phyloP scores from a whole-genome alignment of 768 basidiomycete species.

The Tricholoma hemisulphureum region DNA sequence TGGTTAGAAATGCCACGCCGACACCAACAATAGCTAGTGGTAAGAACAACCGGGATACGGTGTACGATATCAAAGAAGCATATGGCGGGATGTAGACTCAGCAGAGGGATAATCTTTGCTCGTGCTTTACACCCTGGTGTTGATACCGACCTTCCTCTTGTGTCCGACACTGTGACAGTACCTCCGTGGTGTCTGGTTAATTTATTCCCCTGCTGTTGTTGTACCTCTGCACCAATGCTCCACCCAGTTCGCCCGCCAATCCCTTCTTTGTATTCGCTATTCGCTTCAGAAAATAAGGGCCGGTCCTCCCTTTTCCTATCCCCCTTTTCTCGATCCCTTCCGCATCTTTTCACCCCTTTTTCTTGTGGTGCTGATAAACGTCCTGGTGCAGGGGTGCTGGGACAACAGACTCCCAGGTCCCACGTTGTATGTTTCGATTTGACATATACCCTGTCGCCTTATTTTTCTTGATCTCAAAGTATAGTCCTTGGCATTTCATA shows the following conservation, averaged over 20 bases:
- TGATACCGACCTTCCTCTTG: not conserved
- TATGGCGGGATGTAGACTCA: conserved; percentile 27
- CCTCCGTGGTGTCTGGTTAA: not conserved
- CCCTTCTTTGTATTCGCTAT: not conserved
- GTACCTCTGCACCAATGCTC: not conserved
- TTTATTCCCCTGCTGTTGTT: not conserved
- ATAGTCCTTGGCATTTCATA: not conserved
- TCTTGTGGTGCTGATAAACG: not conserved
- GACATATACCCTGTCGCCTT: not conserved
- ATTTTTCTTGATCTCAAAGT: no score
- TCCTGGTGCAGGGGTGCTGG: not conserved
- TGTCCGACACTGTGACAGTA: not conserved
- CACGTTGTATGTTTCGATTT: not conserved
- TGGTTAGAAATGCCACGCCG: conserved; percentile 2
- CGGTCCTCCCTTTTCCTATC: not conserved
- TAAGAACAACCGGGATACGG: conserved; percentile 25
- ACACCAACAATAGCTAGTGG: no score
- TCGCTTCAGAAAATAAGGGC: not conserved
- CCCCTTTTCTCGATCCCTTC: not conserved
- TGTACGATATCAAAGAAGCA: conserved; percentile 37
- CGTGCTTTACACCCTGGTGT: no score
- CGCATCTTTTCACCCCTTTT: not conserved
- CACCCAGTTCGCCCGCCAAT: not conserved
- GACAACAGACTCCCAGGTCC: not conserved
- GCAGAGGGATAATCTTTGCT: no score